Percentiles rank a stretch among this genome's conserved stretches.
Conservation (phyloP, 2,329 filamentous ascomycete genomes). For the Fusarium sp. region DNA sequence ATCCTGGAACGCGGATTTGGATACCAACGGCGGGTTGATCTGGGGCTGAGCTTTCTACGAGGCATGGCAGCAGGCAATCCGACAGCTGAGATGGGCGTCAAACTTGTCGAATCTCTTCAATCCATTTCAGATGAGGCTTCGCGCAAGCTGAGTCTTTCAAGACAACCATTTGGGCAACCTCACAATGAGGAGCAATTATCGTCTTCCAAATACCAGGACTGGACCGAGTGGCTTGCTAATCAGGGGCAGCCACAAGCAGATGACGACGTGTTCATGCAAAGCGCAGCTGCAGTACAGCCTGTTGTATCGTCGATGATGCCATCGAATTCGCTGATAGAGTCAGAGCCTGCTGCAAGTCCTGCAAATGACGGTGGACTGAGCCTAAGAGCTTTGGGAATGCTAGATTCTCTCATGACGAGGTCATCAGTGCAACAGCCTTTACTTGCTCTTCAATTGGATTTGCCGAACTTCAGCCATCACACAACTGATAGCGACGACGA, state of each 20-base stretch:
- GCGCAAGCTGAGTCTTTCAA: neutral
- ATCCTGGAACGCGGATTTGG: neutral
- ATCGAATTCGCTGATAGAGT: neutral
- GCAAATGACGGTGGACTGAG: neutral
- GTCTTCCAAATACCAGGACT: neutral
- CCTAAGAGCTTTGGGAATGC: neutral
- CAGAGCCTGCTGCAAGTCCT: neutral
- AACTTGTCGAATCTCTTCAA: neutral
- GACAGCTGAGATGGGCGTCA: conserved; percentile 1
- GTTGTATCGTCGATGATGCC: too few relatives aligned
- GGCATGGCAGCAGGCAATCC: conserved; percentile 3
- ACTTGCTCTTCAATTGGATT: neutral
- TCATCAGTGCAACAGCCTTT: neutral
- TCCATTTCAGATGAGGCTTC: conserved; percentile 4
- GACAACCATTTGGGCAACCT: neutral
- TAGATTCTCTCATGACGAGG: neutral
- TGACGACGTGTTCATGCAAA: fast-evolving
- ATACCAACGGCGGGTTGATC: neutral
- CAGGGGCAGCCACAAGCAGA: neutral
- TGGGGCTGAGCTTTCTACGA: neutral
- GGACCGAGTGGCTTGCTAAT: neutral
- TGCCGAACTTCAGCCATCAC: neutral
- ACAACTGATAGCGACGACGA: neutral
- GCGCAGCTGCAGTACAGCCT: fast-evolving
- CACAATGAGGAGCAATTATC: neutral